These are phyloP conservation scores for Gynostemma pentaphyllum DNA, from an alignment of 306 rosid genomes.

Conservation along the genomic window DNA sequence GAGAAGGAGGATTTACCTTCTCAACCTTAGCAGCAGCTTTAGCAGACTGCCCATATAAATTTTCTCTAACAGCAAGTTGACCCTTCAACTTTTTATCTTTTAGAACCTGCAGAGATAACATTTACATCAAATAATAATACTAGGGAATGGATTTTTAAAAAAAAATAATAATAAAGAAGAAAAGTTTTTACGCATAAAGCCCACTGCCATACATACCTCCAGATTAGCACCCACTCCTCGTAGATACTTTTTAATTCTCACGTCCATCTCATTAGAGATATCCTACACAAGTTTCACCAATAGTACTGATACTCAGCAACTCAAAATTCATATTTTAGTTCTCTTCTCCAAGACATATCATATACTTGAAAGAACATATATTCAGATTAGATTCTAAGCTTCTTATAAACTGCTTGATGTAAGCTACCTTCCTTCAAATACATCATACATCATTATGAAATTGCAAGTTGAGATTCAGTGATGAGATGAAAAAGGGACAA, in stretches of 20 bases:
- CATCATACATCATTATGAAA: background rate
- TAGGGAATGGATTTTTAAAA: background rate
- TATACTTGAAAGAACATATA: background rate
- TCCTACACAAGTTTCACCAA: conserved; percentile 27
- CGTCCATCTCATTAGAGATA: conserved; percentile 39
- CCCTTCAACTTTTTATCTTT: conserved; percentile 67
- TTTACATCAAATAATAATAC: background rate
- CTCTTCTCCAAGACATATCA: background rate
- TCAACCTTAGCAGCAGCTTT: conserved; percentile 69
- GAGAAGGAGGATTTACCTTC: conserved; percentile 36
- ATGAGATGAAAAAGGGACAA: background rate
- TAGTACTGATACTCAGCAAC: background rate
- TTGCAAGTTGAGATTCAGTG: background rate
- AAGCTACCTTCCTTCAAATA: background rate
- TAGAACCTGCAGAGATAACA: conserved; percentile 41
- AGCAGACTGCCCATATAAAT: conserved; percentile 50
- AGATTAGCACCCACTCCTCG: conserved; percentile 64
- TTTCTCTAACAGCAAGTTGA: conserved; percentile 53
- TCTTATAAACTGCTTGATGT: background rate
- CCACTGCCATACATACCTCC: conserved; percentile 35
- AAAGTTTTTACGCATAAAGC: background rate
- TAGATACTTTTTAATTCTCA: conserved; percentile 50
- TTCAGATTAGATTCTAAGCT: background rate
- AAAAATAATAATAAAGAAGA: too few relatives aligned
- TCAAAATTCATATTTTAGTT: background rate